Evolutionary conservation across 805 yeast genomes (phyloP).

Genomic region (Yarrowia keelungensis): DNA sequence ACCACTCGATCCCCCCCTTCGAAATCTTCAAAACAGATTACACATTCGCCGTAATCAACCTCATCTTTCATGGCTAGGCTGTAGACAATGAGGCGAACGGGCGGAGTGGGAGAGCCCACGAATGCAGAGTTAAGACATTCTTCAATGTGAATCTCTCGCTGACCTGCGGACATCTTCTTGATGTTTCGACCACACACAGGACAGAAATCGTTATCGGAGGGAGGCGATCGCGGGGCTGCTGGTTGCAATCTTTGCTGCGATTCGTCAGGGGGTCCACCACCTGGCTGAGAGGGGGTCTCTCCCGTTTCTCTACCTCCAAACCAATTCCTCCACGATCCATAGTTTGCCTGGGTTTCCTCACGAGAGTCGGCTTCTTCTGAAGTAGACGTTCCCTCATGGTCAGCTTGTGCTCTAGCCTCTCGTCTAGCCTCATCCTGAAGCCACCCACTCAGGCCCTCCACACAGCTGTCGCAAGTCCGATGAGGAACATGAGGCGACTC

Average conservation of each 20-base stretch:
- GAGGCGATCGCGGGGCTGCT: constrained; percentile 5
- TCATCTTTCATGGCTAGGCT: constrained; percentile 33
- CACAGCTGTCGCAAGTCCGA: constrained; percentile 79
- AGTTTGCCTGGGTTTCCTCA: background rate
- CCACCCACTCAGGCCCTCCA: constrained; percentile 58
- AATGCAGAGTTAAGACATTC: constrained; percentile 33
- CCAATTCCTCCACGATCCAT: constrained; percentile 25
- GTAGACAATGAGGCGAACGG: constrained; percentile 33
- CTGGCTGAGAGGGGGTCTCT: background rate
- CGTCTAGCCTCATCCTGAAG: constrained; percentile 8
- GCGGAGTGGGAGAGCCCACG: constrained; percentile 24
- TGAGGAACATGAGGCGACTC: constrained; percentile 65
- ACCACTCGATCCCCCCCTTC: constrained; percentile 88
- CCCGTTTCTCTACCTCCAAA: constrained; percentile 6
- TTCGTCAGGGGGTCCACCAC: background rate
- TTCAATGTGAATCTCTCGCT: constrained; percentile 17
- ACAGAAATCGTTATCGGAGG: constrained; percentile 38
- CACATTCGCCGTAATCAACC: constrained; percentile 68
- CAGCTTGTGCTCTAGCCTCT: background rate
- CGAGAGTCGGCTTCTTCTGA: background rate
- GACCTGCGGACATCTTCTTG: background rate
- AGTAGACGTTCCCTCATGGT: background rate
- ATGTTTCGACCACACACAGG: constrained; percentile 39
- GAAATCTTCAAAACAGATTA: constrained; percentile 90
- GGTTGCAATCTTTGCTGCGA: background rate